Evolutionary conservation across 2,329 filamentous ascomycete species (phyloP).

Genomic region (Xylariaceae sp.): DNA sequence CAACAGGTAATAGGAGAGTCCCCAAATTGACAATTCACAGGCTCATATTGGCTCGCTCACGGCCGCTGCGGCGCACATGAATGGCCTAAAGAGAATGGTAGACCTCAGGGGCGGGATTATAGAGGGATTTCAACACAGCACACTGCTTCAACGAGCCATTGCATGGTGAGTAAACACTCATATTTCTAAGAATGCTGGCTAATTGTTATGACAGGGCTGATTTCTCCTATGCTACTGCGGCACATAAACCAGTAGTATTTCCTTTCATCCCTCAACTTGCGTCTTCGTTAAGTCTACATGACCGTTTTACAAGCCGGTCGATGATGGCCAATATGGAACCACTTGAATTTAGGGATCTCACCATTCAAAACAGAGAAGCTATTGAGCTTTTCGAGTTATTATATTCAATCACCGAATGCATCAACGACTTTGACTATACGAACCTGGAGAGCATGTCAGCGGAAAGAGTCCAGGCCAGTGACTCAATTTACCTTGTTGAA

Average conservation of each 20-base stretch:
- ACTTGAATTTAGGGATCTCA: constrained; percentile 22
- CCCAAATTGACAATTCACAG: constrained; percentile 14
- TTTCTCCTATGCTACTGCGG: constrained; percentile 38
- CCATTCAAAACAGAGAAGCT: constrained; percentile 32
- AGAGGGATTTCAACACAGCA: constrained; percentile 36
- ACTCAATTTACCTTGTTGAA: constrained; percentile 38
- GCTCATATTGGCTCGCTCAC: constrained; percentile 36
- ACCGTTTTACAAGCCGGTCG: constrained; percentile 33
- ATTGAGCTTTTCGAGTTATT: constrained; percentile 36
- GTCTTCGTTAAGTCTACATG: constrained; percentile 32
- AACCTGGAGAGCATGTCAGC: constrained; percentile 33
- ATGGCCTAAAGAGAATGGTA: constrained; percentile 37
- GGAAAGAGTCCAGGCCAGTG: constrained; percentile 36
- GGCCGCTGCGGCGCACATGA: constrained; percentile 38
- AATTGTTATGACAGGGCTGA: constrained; percentile 34
- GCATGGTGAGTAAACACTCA: constrained; percentile 32
- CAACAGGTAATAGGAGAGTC: background rate
- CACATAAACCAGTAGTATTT: constrained; percentile 34
- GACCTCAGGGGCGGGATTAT: constrained; percentile 37
- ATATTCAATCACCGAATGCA: constrained; percentile 34
- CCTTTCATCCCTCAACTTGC: constrained; percentile 36
- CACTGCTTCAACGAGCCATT: constrained; percentile 37
- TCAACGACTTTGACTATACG: constrained; percentile 38
- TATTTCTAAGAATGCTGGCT: constrained; percentile 3
- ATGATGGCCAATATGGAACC: constrained; percentile 25